A percentile compares a stretch with the other conserved stretches of the same genome.
Conservation (phyloP, 2,329 filamentous ascomycete species). For the Seiridium unicorne region DNA sequence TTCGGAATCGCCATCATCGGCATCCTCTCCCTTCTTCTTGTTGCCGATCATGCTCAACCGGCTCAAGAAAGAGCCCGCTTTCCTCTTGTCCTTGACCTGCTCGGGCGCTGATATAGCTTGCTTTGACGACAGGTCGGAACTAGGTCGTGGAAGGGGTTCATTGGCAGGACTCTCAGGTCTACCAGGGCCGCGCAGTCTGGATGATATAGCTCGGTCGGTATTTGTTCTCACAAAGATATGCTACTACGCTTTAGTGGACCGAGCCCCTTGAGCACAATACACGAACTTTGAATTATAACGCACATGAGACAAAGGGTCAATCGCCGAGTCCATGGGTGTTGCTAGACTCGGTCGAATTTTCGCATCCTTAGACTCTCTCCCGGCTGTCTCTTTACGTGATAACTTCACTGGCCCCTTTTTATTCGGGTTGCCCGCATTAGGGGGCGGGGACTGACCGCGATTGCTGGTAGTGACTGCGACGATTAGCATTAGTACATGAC, state of each 20-base stretch:
- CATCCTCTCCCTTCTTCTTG: slow-evolving; percentile 65
- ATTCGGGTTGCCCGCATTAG: slow-evolving; percentile 9
- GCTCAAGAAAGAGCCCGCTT: slow-evolving; percentile 86
- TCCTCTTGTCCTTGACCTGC: slow-evolving; percentile 64
- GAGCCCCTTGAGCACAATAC: not conserved
- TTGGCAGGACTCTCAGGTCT: slow-evolving; percentile 50
- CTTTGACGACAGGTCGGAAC: slow-evolving; percentile 40
- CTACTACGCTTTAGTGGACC: slow-evolving; percentile 24
- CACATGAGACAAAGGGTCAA: slow-evolving; percentile 70
- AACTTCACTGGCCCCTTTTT: slow-evolving; percentile 22
- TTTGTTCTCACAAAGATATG: slow-evolving; percentile 42
- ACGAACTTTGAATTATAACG: slow-evolving; percentile 21
- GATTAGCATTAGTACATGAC: not conserved
- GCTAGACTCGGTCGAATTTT: not conserved
- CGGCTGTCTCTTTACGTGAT: slow-evolving; percentile 10
- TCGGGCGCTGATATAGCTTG: slow-evolving; percentile 32
- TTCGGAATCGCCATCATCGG: slow-evolving; percentile 68
- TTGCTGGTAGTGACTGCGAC: slow-evolving; percentile 13
- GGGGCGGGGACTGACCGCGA: slow-evolving; percentile 16
- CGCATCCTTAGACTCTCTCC: not conserved
- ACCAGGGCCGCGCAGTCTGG: slow-evolving; percentile 51
- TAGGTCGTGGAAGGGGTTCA: slow-evolving; percentile 37
- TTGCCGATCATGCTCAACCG: slow-evolving; percentile 76
- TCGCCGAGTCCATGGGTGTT: slow-evolving; percentile 36
- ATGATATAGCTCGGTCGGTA: slow-evolving; percentile 28